Evolutionary conservation across 2,329 filamentous ascomycete genomes (phyloP), one percentile per base, ranked within the genome.

Genomic region (Epichloe gansuensis): DNA sequence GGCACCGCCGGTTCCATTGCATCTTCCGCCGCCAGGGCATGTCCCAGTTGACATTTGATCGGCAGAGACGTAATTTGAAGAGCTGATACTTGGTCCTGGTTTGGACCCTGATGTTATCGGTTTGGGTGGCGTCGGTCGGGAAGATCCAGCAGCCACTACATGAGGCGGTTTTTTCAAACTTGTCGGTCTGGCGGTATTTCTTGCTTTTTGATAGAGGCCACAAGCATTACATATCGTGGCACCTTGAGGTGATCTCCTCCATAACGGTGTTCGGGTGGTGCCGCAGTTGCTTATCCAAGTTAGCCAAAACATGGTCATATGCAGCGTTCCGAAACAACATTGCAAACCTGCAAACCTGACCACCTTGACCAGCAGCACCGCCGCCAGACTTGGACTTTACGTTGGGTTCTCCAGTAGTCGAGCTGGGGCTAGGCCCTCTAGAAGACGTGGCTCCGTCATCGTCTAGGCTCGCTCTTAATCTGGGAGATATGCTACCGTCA

Each of bases 171-270:
- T 85, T 70, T 95, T 96, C 53, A 96, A 73, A 61, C 89, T 95
- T 6, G 89, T 93, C 13, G 93, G 93, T 49, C 93, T 82, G 60
- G 88, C 82, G 56, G 91, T 86, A 65, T 97, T 97, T 58, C 93
- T 82, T 9, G 91, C 90, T 68, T 97, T 97, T 56, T 88, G 75
- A 67, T 98, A 98, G 15, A 98, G 76, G 42, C 93, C 93, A 64
- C 93, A 98, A 5, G 93, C 93, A 69, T 98, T 98, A 71, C 93
- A 98, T 54, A 98, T 97, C 31, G 89, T 96, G 51, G 89, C 86
- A 34, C 93, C 93, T 61, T 90, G 84, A 0, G 91, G 91, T 15
- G 91, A 95, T 63, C 93, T 81, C 64, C 93, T 82, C 93, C 93
- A 98, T 39, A 98, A 71, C 25, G 93, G 93, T 46, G 93, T 98